phyloP scores from a whole-genome alignment of 192 early-diverging fungal genomes.

The Coemansia sp. region DNA sequence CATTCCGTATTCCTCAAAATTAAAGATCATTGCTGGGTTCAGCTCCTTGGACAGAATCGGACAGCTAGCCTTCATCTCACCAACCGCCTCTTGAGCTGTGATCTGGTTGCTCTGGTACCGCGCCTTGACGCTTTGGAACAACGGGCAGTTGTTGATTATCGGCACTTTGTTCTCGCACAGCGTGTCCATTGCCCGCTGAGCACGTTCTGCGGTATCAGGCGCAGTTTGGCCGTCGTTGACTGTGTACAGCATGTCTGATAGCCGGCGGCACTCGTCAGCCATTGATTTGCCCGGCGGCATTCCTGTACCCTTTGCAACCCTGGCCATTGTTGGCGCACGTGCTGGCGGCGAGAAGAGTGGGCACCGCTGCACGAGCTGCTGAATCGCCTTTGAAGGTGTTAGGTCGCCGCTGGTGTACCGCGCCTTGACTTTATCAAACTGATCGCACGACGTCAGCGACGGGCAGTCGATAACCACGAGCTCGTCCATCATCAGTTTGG shows the following conservation, averaged over 20 bases:
- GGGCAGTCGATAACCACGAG: slow-evolving; percentile 29
- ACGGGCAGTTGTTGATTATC: slow-evolving; percentile 51
- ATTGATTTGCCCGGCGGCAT: slow-evolving; percentile 44
- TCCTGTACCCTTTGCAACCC: neutral
- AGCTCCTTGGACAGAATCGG: slow-evolving; percentile 56
- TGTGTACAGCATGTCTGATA: slow-evolving; percentile 49
- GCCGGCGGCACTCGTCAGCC: slow-evolving; percentile 48
- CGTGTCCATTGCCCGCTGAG: slow-evolving; percentile 31
- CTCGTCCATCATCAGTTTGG: slow-evolving; percentile 38
- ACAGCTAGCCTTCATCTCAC: slow-evolving; percentile 52
- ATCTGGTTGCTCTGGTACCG: slow-evolving; percentile 34
- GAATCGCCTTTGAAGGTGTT: slow-evolving; percentile 31
- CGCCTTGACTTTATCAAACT: slow-evolving; percentile 24
- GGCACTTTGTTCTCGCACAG: slow-evolving; percentile 38
- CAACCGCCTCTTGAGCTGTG: slow-evolving; percentile 34
- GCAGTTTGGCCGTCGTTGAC: slow-evolving; percentile 23
- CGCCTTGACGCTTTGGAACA: slow-evolving; percentile 47
- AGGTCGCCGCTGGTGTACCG: slow-evolving; percentile 26
- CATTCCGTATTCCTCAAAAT: slow-evolving; percentile 51
- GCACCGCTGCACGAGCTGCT: slow-evolving; percentile 32
- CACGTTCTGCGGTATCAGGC: neutral
- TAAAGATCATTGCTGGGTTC: slow-evolving; percentile 53
- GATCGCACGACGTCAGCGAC: slow-evolving; percentile 36
- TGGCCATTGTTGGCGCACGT: slow-evolving; percentile 6
- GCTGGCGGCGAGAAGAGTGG: slow-evolving; percentile 35